Conservation (phyloP, 2,329 filamentous ascomycete species). For the Rutstroemia sp. region DNA sequence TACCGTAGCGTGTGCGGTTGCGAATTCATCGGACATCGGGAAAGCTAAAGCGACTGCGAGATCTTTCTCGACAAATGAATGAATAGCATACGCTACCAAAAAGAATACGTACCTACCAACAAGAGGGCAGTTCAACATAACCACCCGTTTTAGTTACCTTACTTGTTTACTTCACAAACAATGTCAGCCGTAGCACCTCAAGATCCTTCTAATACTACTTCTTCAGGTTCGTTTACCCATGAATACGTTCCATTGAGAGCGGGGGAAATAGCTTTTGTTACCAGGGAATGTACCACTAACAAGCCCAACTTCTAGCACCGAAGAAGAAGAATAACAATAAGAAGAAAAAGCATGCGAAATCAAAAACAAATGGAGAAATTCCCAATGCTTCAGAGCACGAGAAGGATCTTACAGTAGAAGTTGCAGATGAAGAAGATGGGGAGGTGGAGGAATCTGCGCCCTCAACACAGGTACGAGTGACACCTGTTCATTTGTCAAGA, state of each 20-base stretch:
- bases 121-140: background rate
- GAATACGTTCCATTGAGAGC: background rate
- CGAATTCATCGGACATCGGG: background rate
- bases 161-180: slow-evolving; percentile 8
- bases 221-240: slow-evolving; percentile 24
- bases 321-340: slow-evolving; percentile 51
- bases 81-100: background rate
- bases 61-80: background rate
- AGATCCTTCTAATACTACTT: slow-evolving; percentile 25
- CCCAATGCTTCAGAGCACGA: slow-evolving; percentile 25
- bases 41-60: too few species aligned
- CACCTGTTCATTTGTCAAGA: slow-evolving; percentile 27
- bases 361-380: slow-evolving; percentile 32
- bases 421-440: slow-evolving; percentile 34
- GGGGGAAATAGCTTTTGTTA: slow-evolving; percentile 10
- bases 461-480: slow-evolving; percentile 28
- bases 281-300: slow-evolving; percentile 18
- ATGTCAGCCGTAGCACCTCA: slow-evolving; percentile 29
- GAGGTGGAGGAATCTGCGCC: slow-evolving; percentile 34
- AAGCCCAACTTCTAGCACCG: slow-evolving; percentile 28
- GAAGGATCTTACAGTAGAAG: slow-evolving; percentile 33
- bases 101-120: background rate
- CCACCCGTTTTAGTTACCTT: background rate
- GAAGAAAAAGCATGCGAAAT: slow-evolving; percentile 43
- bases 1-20: background rate